phyloP scores from a whole-genome alignment of 2,329 filamentous ascomycete species.

The Escovopsis sp. region DNA sequence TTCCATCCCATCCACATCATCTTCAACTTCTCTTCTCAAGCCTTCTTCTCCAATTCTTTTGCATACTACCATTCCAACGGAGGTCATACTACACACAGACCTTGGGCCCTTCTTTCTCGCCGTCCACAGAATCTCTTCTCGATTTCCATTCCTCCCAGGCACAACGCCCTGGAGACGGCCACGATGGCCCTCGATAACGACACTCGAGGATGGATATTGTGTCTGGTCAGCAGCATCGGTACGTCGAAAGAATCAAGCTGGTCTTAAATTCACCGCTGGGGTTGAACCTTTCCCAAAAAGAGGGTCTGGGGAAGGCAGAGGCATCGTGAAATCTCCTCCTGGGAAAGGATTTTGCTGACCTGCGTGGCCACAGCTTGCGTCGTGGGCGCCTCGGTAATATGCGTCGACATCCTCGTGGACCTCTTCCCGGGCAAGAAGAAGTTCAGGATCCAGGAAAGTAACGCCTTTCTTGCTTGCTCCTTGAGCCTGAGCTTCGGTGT shows the following conservation, averaged over 20 bases:
- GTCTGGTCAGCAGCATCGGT: slow-evolving; percentile 62
- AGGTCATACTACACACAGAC: too few relatives aligned
- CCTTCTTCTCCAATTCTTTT: too few relatives aligned
- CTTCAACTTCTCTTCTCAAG: too few relatives aligned
- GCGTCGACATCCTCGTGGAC: slow-evolving; percentile 63
- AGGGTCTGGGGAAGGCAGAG: too few relatives aligned
- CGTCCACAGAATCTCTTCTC: too few relatives aligned
- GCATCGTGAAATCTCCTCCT: too few relatives aligned
- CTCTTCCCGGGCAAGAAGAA: slow-evolving; percentile 55
- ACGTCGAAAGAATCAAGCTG: slow-evolving; percentile 16
- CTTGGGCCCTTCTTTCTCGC: too few relatives aligned
- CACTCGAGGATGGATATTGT: slow-evolving; percentile 87
- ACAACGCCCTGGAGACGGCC: slow-evolving; percentile 27
- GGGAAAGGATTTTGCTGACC: neutral
- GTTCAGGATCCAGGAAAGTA: slow-evolving; percentile 83
- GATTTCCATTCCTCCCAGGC: neutral
- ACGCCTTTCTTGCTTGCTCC: slow-evolving; percentile 72
- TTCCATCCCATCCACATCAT: too few relatives aligned
- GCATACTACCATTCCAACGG: too few relatives aligned
- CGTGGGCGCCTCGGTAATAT: slow-evolving; percentile 71
- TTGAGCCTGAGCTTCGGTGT: slow-evolving; percentile 89
- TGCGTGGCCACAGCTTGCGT: slow-evolving; percentile 39
- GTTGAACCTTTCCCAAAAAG: too few relatives aligned
- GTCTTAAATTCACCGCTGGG: neutral
- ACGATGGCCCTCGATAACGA: slow-evolving; percentile 50